These are phyloP conservation scores for Castanopsis chinensis DNA, from an alignment of 306 rosid genomes.

Conservation along the genomic window DNA sequence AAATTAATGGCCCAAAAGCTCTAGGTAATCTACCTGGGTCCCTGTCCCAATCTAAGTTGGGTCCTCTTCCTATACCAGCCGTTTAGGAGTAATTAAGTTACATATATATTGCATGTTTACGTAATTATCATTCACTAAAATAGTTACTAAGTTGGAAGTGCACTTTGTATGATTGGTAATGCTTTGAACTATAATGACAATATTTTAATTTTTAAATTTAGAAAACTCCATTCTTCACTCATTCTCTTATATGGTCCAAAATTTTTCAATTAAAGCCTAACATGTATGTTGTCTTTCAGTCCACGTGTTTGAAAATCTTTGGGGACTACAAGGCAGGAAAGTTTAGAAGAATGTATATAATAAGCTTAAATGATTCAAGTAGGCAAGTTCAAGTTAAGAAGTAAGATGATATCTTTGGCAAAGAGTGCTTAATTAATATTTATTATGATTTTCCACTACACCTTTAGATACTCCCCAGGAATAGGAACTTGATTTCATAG, in stretches of 20 bases:
- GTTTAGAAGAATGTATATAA: background rate
- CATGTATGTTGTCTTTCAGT: background rate
- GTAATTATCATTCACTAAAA: conserved; percentile 4
- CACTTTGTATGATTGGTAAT: conserved; percentile 23
- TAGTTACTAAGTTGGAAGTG: conserved; percentile 29
- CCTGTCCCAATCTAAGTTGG: background rate
- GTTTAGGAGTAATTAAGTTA: background rate
- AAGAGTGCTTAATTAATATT: background rate
- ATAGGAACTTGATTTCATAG: conserved; percentile 31
- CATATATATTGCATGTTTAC: conserved; percentile 18
- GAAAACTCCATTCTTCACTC: conserved; percentile 17
- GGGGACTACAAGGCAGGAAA: background rate
- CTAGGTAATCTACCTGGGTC: background rate
- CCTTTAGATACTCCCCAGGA: background rate
- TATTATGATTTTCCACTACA: background rate
- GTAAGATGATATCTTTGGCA: background rate
- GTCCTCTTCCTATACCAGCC: background rate
- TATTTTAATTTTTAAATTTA: conserved; percentile 9
- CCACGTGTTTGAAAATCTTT: background rate
- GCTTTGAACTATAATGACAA: conserved; percentile 12
- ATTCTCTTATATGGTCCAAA: background rate
- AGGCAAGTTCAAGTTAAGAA: conserved; percentile 4
- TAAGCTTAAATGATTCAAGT: background rate
- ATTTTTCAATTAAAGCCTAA: background rate
- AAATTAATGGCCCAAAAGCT: background rate